These are phyloP conservation scores for Xylaria sp. DNA, from an alignment of 2,329 filamentous ascomycete genomes.

Conservation along the genomic window DNA sequence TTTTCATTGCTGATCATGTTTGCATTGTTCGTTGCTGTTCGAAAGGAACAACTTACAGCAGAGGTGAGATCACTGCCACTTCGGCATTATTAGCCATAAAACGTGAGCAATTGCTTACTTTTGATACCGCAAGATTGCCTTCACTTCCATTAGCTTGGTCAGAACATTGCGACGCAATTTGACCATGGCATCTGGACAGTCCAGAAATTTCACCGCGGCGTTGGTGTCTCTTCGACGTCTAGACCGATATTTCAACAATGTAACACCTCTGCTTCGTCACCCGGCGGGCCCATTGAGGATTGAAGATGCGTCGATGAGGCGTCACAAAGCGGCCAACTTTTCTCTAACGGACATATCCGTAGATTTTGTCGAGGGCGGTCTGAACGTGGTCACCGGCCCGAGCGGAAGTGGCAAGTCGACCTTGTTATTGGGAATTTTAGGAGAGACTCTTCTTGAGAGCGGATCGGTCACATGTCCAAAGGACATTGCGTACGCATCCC, in stretches of 20 bases:
- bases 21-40: slow-evolving; percentile 44
- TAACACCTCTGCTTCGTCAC: slow-evolving; percentile 44
- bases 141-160: slow-evolving; percentile 51
- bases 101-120: background rate
- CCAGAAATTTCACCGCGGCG: slow-evolving; percentile 38
- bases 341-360: slow-evolving; percentile 44
- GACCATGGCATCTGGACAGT: slow-evolving; percentile 44
- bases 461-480: slow-evolving; percentile 45
- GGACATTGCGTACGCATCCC: slow-evolving; percentile 53
- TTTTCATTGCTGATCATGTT: slow-evolving; percentile 51
- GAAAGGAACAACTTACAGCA: slow-evolving; percentile 45
- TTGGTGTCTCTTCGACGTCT: slow-evolving; percentile 46
- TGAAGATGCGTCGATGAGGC: slow-evolving; percentile 42
- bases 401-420: slow-evolving; percentile 56
- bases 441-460: slow-evolving; percentile 47
- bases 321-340: slow-evolving; percentile 47
- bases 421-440: slow-evolving; percentile 48
- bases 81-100: background rate
- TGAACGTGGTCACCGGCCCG: slow-evolving; percentile 50
- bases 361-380: slow-evolving; percentile 47
- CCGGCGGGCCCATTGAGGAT: slow-evolving; percentile 46
- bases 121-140: slow-evolving; percentile 38
- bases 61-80: slow-evolving; percentile 28
- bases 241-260: slow-evolving; percentile 50
- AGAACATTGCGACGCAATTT: slow-evolving; percentile 50